phyloP scores from a whole-genome alignment of 2,329 filamentous ascomycete genomes.

The Blastomyces emzantsi region DNA sequence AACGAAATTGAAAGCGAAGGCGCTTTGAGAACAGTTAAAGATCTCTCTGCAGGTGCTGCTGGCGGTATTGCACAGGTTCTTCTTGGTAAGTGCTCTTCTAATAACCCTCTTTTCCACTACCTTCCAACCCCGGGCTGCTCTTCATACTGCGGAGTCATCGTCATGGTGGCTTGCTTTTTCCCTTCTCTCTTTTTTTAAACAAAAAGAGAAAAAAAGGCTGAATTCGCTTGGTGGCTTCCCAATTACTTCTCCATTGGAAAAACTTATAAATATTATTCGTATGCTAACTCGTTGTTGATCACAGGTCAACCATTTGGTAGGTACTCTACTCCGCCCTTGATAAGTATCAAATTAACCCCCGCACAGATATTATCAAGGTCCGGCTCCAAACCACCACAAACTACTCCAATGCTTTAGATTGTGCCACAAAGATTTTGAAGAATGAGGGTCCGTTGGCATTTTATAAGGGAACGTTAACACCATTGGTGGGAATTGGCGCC shows the following conservation, averaged over 20 bases:
- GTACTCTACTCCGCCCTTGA: constrained; percentile 16
- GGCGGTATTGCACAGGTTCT: constrained; percentile 92
- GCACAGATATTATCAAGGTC: constrained; percentile 87
- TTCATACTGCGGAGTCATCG: neutral
- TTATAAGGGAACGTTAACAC: constrained; percentile 97
- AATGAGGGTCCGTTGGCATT: constrained; percentile 86
- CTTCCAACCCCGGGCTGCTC: neutral
- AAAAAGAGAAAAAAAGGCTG: neutral
- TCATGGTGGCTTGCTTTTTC: neutral
- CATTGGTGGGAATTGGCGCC: constrained; percentile 88
- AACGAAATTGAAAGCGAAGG: constrained; percentile 31
- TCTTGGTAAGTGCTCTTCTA: constrained; percentile 55
- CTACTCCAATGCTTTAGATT: constrained; percentile 71
- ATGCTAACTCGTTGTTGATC: constrained; percentile 21
- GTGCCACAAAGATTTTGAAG: constrained; percentile 73
- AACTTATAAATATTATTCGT: neutral
- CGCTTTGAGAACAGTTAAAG: constrained; percentile 62
- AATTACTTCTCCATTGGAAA: neutral
- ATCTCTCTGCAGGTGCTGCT: constrained; percentile 80
- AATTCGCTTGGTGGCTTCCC: neutral
- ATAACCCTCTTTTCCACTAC: neutral
- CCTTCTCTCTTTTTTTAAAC: too few relatives aligned
- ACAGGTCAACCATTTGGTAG: constrained; percentile 58
- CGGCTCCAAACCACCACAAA: constrained; percentile 81
- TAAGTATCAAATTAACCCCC: constrained; percentile 9